phyloP scores from a whole-genome alignment of 148 eudicot genomes.

The Arbutus unedo region DNA sequence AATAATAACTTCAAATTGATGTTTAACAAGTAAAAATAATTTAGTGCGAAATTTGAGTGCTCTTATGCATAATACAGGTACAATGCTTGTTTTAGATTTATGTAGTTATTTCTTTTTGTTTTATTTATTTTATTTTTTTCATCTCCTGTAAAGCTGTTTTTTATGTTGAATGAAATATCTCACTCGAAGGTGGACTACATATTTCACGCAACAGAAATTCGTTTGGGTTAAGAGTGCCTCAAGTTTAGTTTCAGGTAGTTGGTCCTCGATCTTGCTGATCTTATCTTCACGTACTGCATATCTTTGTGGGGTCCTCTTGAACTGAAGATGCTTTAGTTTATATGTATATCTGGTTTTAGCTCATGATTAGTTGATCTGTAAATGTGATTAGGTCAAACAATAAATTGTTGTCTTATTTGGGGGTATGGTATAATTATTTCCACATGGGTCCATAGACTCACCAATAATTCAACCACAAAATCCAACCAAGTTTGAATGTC shows the following conservation, averaged over 20 bases:
- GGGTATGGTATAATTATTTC: neutral
- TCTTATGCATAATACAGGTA: too few relatives aligned
- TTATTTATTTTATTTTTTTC: too few relatives aligned
- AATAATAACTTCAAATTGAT: too few relatives aligned
- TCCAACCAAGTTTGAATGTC: conserved; percentile 15
- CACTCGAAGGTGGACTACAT: neutral
- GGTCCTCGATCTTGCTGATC: conserved; percentile 6
- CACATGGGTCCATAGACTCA: neutral
- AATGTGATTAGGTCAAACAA: conserved; percentile 8
- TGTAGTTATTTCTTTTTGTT: too few relatives aligned
- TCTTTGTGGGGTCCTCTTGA: neutral
- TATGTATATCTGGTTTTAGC: neutral
- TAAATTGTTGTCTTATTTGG: neutral
- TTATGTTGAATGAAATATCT: too few relatives aligned
- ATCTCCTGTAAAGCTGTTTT: too few relatives aligned
- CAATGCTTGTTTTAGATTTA: too few relatives aligned
- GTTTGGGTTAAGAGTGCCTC: neutral
- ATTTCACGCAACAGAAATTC: neutral
- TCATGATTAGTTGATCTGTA: conserved; percentile 23
- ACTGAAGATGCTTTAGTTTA: neutral
- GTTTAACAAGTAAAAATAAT: too few relatives aligned
- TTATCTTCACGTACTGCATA: neutral
- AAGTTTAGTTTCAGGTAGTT: neutral
- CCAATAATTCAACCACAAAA: neutral
- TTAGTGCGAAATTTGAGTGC: too few relatives aligned